Conservation (phyloP, 495 filamentous ascomycete genomes). For the Trichoderma asperelloides region DNA sequence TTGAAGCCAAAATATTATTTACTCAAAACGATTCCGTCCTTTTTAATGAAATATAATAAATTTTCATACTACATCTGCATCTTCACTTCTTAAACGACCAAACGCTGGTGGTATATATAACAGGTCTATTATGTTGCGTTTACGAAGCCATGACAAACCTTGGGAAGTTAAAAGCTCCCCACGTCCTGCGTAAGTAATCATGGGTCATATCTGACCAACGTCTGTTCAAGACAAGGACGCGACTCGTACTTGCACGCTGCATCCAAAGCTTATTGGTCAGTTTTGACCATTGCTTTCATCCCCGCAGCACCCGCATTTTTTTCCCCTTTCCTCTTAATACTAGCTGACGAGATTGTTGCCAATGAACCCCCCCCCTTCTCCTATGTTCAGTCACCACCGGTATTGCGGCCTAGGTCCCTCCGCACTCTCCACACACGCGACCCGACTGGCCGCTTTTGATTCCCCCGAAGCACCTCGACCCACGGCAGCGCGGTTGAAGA, state of each 20-base stretch:
- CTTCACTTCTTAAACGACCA: neutral
- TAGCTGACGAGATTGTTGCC: neutral
- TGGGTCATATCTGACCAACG: neutral
- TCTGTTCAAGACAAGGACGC: neutral
- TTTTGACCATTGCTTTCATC: neutral
- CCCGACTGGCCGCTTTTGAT: constrained; percentile 38
- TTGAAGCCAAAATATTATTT: neutral
- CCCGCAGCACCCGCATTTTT: neutral
- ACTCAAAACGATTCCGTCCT: neutral
- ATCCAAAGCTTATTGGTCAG: neutral
- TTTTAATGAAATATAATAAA: neutral
- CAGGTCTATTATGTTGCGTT: neutral
- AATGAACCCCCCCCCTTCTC: neutral
- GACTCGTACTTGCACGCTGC: too few species aligned
- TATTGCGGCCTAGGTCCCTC: constrained; percentile 38
- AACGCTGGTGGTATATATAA: neutral
- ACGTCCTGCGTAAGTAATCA: neutral
- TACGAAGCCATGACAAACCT: neutral
- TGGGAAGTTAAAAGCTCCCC: neutral
- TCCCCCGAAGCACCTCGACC: constrained; percentile 41
- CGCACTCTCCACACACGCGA: constrained; percentile 46
- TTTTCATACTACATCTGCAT: neutral
- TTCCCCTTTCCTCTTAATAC: neutral
- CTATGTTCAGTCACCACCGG: constrained; percentile 2
- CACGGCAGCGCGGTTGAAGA: constrained; percentile 31